These are phyloP conservation scores for Yamadazyma epiphylla DNA, from an alignment of 1,139 yeast genomes.

Conservation along the genomic window DNA sequence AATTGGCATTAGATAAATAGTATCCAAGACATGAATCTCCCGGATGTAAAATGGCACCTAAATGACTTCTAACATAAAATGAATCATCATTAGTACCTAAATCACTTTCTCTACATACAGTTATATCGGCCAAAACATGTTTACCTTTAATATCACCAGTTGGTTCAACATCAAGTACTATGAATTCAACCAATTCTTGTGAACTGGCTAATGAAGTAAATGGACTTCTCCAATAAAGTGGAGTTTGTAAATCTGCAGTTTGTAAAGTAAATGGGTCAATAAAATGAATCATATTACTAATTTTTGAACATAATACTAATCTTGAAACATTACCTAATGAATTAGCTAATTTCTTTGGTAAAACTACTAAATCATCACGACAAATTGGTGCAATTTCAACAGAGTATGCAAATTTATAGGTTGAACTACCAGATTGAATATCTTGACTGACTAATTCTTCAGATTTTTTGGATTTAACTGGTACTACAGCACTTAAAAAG, in stretches of 20 bases:
- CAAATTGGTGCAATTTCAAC: slow-evolving; percentile 97
- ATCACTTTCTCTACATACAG: slow-evolving; percentile 83
- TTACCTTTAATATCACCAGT: slow-evolving; percentile 82
- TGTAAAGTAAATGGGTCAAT: slow-evolving; percentile 82
- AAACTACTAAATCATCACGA: slow-evolving; percentile 89
- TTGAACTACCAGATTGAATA: slow-evolving; percentile 84
- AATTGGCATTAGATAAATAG: slow-evolving; percentile 76
- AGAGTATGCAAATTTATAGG: slow-evolving; percentile 87
- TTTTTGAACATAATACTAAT: slow-evolving; percentile 78
- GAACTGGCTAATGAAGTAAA: slow-evolving; percentile 76
- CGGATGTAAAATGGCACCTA: slow-evolving; percentile 91
- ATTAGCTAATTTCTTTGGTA: slow-evolving; percentile 82
- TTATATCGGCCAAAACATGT: slow-evolving; percentile 82
- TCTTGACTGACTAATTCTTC: slow-evolving; percentile 91
- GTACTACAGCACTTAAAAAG: slow-evolving; percentile 81
- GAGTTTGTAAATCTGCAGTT: slow-evolving; percentile 70
- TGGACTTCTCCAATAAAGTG: slow-evolving; percentile 85
- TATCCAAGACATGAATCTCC: slow-evolving; percentile 96
- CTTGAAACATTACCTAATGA: slow-evolving; percentile 81
- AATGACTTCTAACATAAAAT: slow-evolving; percentile 79
- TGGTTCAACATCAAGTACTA: slow-evolving; percentile 91
- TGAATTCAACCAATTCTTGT: slow-evolving; percentile 78
- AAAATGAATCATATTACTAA: slow-evolving; percentile 80
- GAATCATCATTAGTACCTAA: slow-evolving; percentile 81
- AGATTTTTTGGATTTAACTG: slow-evolving; percentile 79